These are phyloP conservation scores for Alternaria ventricosa DNA, from an alignment of 2,329 filamentous ascomycete species.

Conservation along the genomic window DNA sequence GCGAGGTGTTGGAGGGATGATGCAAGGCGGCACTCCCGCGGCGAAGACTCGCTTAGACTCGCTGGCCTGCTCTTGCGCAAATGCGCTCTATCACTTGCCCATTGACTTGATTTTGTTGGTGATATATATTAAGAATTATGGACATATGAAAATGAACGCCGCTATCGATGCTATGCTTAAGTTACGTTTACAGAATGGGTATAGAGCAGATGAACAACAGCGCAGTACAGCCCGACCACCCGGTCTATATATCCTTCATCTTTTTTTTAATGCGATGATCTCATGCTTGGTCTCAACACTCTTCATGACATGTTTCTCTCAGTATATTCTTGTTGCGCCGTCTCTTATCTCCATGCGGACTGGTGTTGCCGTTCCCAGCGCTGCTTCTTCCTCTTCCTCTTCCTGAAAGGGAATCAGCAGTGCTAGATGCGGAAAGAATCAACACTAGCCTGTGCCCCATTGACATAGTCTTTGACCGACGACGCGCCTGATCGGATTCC, in stretches of 20 bases:
- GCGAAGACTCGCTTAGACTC: constrained; percentile 26
- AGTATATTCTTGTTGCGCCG: not conserved
- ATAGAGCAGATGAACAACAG: constrained; percentile 23
- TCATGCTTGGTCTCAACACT: not conserved
- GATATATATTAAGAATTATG: not conserved
- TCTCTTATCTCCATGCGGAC: not conserved
- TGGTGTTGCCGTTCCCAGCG: not conserved
- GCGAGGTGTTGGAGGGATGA: not conserved
- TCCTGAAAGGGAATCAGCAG: not conserved
- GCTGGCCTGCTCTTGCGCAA: not conserved
- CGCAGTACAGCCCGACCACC: constrained; percentile 5
- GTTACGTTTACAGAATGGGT: constrained; percentile 16
- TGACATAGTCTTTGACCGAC: constrained; percentile 13
- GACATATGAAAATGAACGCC: not conserved
- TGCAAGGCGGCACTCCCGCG: constrained; percentile 18
- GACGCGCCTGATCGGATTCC: constrained; percentile 14
- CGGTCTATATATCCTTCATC: not conserved
- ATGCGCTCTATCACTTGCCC: not conserved
- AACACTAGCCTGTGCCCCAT: constrained; percentile 12
- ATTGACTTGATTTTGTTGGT: not conserved
- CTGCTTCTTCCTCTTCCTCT: not conserved
- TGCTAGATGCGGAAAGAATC: constrained; percentile 25
- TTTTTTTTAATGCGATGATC: not conserved
- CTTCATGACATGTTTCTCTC: not conserved
- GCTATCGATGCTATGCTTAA: not conserved